These are phyloP conservation scores for Leccinum variicolor DNA, from an alignment of 768 basidiomycete species.

Conservation along the genomic window DNA sequence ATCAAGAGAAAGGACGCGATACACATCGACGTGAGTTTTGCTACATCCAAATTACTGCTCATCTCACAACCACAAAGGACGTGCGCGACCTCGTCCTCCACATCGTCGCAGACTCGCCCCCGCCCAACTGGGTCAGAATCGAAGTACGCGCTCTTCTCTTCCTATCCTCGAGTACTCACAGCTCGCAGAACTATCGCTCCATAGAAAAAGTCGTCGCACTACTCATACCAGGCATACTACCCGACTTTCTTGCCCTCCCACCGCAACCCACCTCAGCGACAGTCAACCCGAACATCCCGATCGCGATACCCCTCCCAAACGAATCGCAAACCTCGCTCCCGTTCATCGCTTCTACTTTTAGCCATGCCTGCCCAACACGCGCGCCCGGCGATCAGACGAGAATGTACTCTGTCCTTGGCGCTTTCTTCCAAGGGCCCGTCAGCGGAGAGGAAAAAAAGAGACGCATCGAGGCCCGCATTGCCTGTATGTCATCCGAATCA, in stretches of 20 bases:
- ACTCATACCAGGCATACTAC: slow-evolving; percentile 84
- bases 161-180: background rate
- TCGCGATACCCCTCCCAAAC: slow-evolving; percentile 40
- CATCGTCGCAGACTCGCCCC: slow-evolving; percentile 76
- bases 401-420: slow-evolving; percentile 82
- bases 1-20: slow-evolving; percentile 68
- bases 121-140: slow-evolving; percentile 81
- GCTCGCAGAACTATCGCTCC: slow-evolving; percentile 59
- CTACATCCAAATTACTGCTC: background rate
- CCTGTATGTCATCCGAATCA: slow-evolving; percentile 24
- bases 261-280: slow-evolving; percentile 69
- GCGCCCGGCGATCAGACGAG: slow-evolving; percentile 85
- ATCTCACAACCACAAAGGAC: slow-evolving; percentile 49
- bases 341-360: slow-evolving; percentile 78
- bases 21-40: slow-evolving; percentile 67
- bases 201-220: slow-evolving; percentile 79
- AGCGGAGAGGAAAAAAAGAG: slow-evolving; percentile 77
- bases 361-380: slow-evolving; percentile 89
- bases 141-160: slow-evolving; percentile 48
- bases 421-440: slow-evolving; percentile 80
- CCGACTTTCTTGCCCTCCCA: slow-evolving; percentile 68
- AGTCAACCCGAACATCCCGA: slow-evolving; percentile 51
- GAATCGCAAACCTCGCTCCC: slow-evolving; percentile 42
- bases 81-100: slow-evolving; percentile 85
- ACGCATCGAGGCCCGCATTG: slow-evolving; percentile 44